Evolutionary conservation across 306 rosid species (phyloP).

Genomic region (Comarum palustre): DNA sequence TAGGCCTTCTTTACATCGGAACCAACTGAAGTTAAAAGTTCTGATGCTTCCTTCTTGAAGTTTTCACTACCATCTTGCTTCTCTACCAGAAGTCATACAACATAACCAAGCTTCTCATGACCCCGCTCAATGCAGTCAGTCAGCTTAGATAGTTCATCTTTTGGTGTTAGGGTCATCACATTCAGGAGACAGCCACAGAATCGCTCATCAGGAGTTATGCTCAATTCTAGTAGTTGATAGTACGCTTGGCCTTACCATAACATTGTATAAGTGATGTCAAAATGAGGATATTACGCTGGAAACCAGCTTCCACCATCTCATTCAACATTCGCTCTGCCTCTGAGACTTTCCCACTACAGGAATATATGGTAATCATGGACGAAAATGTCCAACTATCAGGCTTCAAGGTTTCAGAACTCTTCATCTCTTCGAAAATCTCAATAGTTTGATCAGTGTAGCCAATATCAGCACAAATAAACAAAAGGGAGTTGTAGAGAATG

Average conservation of each 20-base stretch:
- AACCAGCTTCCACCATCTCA: slow-evolving; percentile 76
- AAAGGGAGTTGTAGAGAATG: slow-evolving; percentile 60
- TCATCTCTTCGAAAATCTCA: slow-evolving; percentile 68
- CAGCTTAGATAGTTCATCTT: slow-evolving; percentile 63
- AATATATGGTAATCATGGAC: slow-evolving; percentile 72
- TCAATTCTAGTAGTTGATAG: slow-evolving; percentile 50
- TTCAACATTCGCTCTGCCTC: slow-evolving; percentile 64
- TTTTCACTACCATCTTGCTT: slow-evolving; percentile 36
- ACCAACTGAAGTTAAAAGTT: slow-evolving; percentile 47
- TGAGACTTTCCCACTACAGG: slow-evolving; percentile 57
- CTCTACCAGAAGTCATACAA: slow-evolving; percentile 51
- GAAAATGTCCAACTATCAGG: slow-evolving; percentile 90
- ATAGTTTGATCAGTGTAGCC: slow-evolving; percentile 58
- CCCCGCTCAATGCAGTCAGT: slow-evolving; percentile 58
- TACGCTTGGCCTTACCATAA: slow-evolving; percentile 76
- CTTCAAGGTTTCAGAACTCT: slow-evolving; percentile 44
- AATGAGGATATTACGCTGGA: slow-evolving; percentile 62
- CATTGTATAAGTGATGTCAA: slow-evolving; percentile 83
- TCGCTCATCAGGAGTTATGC: slow-evolving; percentile 61
- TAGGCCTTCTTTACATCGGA: slow-evolving; percentile 59
- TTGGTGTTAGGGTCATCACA: slow-evolving; percentile 69
- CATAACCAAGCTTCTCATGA: slow-evolving; percentile 56
- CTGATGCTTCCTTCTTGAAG: slow-evolving; percentile 57
- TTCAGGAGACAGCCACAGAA: slow-evolving; percentile 83
- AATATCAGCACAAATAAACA: slow-evolving; percentile 79